Conservation (phyloP, 768 basidiomycete genomes). For the Phanerochaete sordida region DNA sequence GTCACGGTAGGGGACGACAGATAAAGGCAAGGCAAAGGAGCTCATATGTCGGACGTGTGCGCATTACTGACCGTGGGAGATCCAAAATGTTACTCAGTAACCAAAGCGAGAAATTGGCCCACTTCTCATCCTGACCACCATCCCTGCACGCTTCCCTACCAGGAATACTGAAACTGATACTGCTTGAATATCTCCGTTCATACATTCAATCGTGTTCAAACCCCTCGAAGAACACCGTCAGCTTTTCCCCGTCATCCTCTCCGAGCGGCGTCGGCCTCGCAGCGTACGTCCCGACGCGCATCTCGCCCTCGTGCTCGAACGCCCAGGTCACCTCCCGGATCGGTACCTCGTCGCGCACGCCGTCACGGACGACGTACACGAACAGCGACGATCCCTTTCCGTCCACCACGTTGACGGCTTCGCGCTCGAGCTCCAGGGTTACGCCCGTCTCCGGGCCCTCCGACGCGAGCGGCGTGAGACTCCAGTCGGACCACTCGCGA, state of each 20-base stretch:
- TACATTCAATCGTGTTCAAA: not conserved
- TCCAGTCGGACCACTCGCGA: slow-evolving; percentile 25
- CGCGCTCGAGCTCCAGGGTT: slow-evolving; percentile 21
- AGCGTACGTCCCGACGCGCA: slow-evolving; percentile 21
- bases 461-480: slow-evolving; percentile 18
- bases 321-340: slow-evolving; percentile 27
- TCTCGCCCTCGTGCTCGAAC: slow-evolving; percentile 15
- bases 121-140: no score
- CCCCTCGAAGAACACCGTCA: slow-evolving; percentile 14
- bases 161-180: no score
- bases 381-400: slow-evolving; percentile 19
- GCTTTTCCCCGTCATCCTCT: slow-evolving; percentile 10
- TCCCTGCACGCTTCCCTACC: no score
- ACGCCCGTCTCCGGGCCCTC: slow-evolving; percentile 5
- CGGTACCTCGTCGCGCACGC: slow-evolving; percentile 14
- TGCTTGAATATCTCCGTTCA: no score
- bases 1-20: no score
- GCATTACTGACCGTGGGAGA: no score
- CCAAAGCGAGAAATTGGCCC: no score
- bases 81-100: no score
- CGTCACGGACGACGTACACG: slow-evolving; percentile 20
- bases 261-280: slow-evolving; percentile 18
- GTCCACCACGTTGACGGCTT: slow-evolving; percentile 5
- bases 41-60: no score
- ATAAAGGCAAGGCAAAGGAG: no score